These are phyloP conservation scores for Ajuga chamaepitys DNA, from an alignment of 257 asterid species.

Conservation along the genomic window DNA sequence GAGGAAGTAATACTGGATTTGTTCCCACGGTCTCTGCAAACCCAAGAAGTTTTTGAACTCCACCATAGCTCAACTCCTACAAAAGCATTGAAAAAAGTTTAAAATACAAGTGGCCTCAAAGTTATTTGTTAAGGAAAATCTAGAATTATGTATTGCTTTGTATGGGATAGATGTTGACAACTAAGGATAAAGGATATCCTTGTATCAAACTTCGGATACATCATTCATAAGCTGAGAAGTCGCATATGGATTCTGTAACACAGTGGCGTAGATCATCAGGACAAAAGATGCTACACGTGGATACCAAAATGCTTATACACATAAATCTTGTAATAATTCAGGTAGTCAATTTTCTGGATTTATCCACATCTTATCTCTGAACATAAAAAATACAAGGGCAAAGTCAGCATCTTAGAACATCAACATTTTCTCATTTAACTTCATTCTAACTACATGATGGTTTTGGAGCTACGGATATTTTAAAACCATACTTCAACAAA, in stretches of 20 bases:
- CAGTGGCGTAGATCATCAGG: background rate
- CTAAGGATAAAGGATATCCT: background rate
- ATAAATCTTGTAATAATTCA: background rate
- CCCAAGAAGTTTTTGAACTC: constrained; percentile 63
- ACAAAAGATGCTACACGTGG: background rate
- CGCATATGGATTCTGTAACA: background rate
- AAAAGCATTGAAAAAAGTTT: constrained; percentile 9
- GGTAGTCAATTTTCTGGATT: background rate
- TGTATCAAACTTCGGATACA: background rate
- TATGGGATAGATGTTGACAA: background rate
- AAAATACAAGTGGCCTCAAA: background rate
- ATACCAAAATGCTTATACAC: background rate
- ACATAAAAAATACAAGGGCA: background rate
- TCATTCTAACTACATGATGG: too few relatives aligned
- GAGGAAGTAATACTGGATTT: constrained; percentile 52
- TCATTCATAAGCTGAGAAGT: too few relatives aligned
- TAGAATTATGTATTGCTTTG: background rate
- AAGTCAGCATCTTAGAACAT: background rate
- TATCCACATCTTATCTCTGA: background rate
- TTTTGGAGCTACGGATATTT: too few relatives aligned
- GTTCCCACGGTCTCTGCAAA: constrained; percentile 55
- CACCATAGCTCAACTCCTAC: constrained; percentile 61
- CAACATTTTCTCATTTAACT: too few relatives aligned
- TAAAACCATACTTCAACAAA: too few relatives aligned
- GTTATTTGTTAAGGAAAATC: background rate